Evolutionary conservation across 805 yeast species (phyloP).

Genomic region (Metschnikowia drakensbergensis): DNA sequence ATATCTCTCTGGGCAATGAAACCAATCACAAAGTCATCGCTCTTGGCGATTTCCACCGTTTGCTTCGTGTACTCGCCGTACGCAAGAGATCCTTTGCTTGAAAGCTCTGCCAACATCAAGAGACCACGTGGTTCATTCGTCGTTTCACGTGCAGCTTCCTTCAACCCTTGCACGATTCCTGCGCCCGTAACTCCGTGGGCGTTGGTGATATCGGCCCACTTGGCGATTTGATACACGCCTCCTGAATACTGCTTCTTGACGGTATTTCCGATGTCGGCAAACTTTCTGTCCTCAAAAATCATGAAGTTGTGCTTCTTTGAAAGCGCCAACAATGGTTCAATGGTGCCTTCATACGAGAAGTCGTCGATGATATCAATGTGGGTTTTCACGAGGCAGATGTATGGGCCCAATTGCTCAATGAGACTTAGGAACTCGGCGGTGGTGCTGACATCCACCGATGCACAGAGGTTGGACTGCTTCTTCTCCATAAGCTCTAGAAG

Average conservation of each 20-base stretch:
- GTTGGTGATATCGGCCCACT: constrained; percentile 96
- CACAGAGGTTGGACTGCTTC: constrained; percentile 87
- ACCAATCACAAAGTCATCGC: constrained; percentile 91
- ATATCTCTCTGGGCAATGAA: constrained; percentile 90
- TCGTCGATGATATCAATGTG: constrained; percentile 93
- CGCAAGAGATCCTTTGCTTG: constrained; percentile 91
- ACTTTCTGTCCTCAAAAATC: constrained; percentile 95
- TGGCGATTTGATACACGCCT: constrained; percentile 83
- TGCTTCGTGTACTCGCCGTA: constrained; percentile 83
- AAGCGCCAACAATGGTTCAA: constrained; percentile 66
- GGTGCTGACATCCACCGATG: constrained; percentile 85
- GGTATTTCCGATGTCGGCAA: constrained; percentile 97
- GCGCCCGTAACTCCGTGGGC: constrained; percentile 97
- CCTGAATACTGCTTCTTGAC: constrained; percentile 91
- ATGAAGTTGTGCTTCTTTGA: constrained; percentile 81
- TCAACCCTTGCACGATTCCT: constrained; percentile 86
- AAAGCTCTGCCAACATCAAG: constrained; percentile 91
- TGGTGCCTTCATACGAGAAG: constrained; percentile 75
- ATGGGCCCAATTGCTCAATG: constrained; percentile 83
- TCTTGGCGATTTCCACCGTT: constrained; percentile 81
- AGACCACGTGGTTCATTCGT: constrained; percentile 80
- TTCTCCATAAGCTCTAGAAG: constrained; percentile 69
- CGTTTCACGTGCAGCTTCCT: constrained; percentile 71
- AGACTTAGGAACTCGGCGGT: constrained; percentile 70
- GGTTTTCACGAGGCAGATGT: constrained; percentile 86